phyloP scores from a whole-genome alignment of 805 yeast species.

The Torulaspora gathmanii region DNA sequence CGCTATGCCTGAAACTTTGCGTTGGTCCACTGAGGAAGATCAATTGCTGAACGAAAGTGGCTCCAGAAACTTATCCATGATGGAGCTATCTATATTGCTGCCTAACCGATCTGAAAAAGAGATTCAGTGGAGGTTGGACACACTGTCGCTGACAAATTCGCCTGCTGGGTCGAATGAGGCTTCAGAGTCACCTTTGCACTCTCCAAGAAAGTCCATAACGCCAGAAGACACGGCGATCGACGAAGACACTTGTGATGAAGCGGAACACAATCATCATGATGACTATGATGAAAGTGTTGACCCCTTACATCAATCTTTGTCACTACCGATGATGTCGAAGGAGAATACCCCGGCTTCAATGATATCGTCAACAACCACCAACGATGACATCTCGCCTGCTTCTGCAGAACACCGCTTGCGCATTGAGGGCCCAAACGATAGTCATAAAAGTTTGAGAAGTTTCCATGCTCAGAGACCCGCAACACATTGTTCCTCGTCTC shows the following conservation, averaged over 20 bases:
- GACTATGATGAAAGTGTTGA: conserved; percentile 20
- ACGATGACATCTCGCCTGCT: conserved; percentile 7
- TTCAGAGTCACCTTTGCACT: conserved; percentile 18
- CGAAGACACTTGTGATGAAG: conserved; percentile 18
- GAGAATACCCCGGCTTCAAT: conserved; percentile 21
- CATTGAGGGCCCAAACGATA: conserved; percentile 4
- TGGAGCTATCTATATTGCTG: conserved; percentile 66
- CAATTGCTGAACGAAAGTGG: conserved; percentile 53
- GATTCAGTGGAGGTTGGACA: conserved; percentile 57
- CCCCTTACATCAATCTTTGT: conserved; percentile 12
- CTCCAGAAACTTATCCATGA: conserved; percentile 57
- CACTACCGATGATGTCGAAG: conserved; percentile 15
- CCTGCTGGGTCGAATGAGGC: conserved; percentile 9
- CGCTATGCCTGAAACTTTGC: not conserved
- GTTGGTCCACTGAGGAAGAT: conserved; percentile 65
- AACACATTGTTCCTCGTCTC: conserved; percentile 6
- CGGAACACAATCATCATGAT: conserved; percentile 14
- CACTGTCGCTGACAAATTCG: conserved; percentile 29
- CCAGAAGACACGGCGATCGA: conserved; percentile 25
- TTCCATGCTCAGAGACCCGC: conserved; percentile 6
- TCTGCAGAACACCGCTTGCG: conserved; percentile 3
- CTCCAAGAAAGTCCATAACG: conserved; percentile 22
- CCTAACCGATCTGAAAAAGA: conserved; percentile 74
- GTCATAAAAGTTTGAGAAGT: conserved; percentile 1
- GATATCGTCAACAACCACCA: conserved; percentile 16